phyloP scores from a whole-genome alignment of 2,329 filamentous ascomycete species.

The Cercospora berteroae region DNA sequence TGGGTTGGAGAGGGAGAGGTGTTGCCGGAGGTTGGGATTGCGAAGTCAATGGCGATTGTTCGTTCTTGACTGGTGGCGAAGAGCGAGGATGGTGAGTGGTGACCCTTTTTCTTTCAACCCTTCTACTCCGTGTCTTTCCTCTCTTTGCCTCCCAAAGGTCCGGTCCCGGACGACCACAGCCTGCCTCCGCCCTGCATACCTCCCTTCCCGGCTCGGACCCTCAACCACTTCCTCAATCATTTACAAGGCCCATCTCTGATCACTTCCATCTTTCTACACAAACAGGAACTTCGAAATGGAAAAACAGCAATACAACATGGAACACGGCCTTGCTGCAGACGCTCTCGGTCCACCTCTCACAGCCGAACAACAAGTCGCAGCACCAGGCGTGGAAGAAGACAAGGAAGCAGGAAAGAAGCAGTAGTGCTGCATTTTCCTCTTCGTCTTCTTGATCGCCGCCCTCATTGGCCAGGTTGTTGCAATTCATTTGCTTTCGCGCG shows the following conservation, averaged over 20 bases:
- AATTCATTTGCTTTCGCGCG: neutral
- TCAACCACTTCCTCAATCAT: neutral
- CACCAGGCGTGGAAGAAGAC: neutral
- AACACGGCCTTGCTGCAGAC: conserved; percentile 1
- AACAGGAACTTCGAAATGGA: conserved; percentile 39
- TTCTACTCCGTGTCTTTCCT: too few species aligned
- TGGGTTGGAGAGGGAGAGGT: conserved; percentile 61
- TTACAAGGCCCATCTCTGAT: neutral
- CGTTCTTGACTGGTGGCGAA: conserved; percentile 73
- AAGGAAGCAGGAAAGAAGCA: conserved; percentile 8
- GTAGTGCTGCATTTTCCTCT: neutral
- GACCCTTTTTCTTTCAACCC: too few species aligned
- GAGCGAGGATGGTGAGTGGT: conserved; percentile 79
- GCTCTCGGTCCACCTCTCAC: conserved; percentile 6
- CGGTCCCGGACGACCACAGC: neutral
- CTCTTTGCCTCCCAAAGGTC: neutral
- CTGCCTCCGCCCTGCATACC: neutral
- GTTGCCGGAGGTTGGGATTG: conserved; percentile 79
- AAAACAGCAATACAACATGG: conserved; percentile 10
- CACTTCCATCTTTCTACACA: conserved; percentile 4
- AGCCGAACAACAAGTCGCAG: conserved; percentile 17
- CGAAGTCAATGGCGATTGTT: conserved; percentile 77
- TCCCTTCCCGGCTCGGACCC: neutral
- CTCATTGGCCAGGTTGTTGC: neutral
- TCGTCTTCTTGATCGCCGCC: neutral